These are phyloP conservation scores for Candida germanica DNA, from an alignment of 805 yeast genomes.

Conservation along the genomic window DNA sequence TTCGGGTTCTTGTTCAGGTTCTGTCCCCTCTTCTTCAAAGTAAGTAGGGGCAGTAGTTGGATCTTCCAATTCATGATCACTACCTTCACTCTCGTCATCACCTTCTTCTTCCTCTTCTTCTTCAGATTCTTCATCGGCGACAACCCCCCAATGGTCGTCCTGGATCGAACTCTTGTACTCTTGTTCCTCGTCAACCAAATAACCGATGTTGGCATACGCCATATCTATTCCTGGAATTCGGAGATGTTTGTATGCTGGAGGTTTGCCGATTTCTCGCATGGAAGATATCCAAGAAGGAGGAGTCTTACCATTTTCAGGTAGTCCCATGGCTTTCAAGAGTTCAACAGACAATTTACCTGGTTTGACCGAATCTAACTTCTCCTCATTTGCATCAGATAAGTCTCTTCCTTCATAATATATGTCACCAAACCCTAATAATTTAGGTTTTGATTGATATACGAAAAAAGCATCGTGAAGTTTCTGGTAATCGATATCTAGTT, in stretches of 20 bases:
- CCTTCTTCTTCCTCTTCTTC: conserved; percentile 51
- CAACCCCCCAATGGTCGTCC: conserved; percentile 32
- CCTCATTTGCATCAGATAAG: conserved; percentile 36
- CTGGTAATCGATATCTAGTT: conserved; percentile 80
- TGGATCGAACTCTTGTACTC: conserved; percentile 12
- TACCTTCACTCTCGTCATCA: conserved; percentile 29
- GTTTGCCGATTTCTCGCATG: conserved; percentile 72
- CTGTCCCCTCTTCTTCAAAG: conserved; percentile 5
- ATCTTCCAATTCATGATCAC: conserved; percentile 52
- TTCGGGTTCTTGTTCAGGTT: conserved; percentile 3
- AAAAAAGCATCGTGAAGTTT: conserved; percentile 84
- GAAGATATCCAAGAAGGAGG: conserved; percentile 79
- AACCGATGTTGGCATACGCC: conserved; percentile 36
- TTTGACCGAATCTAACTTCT: conserved; percentile 35
- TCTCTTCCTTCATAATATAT: conserved; percentile 77
- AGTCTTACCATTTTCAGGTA: conserved; percentile 43
- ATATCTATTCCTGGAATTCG: conserved; percentile 49
- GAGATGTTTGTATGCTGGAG: conserved; percentile 75
- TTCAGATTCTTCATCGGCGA: conserved; percentile 41
- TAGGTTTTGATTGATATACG: conserved; percentile 73
- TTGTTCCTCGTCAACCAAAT: conserved; percentile 16
- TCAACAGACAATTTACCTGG: conserved; percentile 71
- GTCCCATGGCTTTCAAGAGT: conserved; percentile 66
- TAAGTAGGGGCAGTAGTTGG: conserved; percentile 17
- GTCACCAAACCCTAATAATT: conserved; percentile 67